Evolutionary conservation across 345 rosid species (phyloP).

Genomic region (Passiflora organensis): DNA sequence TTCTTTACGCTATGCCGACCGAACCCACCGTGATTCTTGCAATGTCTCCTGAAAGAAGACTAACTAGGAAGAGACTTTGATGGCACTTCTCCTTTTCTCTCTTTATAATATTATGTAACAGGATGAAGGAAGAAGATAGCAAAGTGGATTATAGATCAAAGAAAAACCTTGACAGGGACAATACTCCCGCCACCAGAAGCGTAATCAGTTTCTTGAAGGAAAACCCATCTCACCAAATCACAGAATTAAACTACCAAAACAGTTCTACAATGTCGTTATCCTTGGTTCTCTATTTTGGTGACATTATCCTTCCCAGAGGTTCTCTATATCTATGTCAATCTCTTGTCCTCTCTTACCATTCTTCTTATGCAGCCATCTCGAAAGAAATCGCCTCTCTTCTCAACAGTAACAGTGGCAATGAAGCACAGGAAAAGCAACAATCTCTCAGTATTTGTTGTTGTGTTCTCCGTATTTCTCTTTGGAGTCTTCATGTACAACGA

Average conservation of each 20-base stretch:
- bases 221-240: conserved; percentile 63
- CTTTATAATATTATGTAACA: too few species aligned
- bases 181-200: conserved; percentile 49
- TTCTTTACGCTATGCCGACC: too few species aligned
- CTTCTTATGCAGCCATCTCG: conserved; percentile 42
- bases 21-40: too few species aligned
- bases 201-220: conserved; percentile 42
- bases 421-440: conserved; percentile 59
- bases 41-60: too few species aligned
- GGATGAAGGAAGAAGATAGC: too few species aligned
- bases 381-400: conserved; percentile 30
- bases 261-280: too few species aligned
- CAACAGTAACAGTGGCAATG: conserved; percentile 44
- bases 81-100: too few species aligned
- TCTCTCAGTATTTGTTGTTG: conserved; percentile 55
- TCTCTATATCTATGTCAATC: conserved; percentile 22
- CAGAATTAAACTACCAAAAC: conserved; percentile 23
- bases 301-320: conserved; percentile 17
- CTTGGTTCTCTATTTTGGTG: conserved; percentile 3
- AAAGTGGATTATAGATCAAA: too few species aligned
- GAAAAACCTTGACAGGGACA: conserved; percentile 36
- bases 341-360: conserved; percentile 5
- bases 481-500: conserved; percentile 40
- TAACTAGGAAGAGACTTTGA: too few species aligned
- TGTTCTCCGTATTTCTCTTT: conserved; percentile 52